Percentiles rank a stretch among this genome's conserved stretches.
Conservation (phyloP, 495 filamentous ascomycete species). For the Hyaloscypha variabilis region DNA sequence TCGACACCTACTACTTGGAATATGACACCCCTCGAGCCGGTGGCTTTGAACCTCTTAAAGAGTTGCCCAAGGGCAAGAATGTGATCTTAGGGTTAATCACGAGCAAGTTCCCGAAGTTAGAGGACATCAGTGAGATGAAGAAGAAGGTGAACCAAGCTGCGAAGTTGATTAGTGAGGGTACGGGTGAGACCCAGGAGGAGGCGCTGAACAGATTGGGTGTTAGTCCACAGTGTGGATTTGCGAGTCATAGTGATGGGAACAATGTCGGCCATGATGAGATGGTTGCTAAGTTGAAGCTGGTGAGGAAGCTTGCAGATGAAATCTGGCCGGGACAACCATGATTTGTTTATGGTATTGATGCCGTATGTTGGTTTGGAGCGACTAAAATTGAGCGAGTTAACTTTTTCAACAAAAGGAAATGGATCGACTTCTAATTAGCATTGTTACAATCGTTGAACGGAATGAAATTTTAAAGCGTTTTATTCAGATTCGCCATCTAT, state of each 20-base stretch:
- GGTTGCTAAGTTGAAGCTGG: conserved; percentile 68
- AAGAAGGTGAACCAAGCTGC: conserved; percentile 53
- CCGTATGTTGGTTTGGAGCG: not conserved
- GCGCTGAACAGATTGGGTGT: conserved; percentile 70
- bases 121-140: conserved; percentile 70
- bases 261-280: conserved; percentile 65
- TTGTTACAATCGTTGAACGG: not conserved
- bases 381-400: not conserved
- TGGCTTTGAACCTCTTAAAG: conserved; percentile 76
- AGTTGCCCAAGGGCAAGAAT: conserved; percentile 71
- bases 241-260: conserved; percentile 70
- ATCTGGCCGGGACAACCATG: conserved; percentile 49
- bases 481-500: too few species aligned
- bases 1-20: conserved; percentile 78
- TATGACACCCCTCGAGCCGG: conserved; percentile 78
- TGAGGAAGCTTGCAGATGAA: conserved; percentile 70
- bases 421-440: not conserved
- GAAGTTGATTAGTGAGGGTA: conserved; percentile 71
- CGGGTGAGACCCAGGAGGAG: conserved; percentile 61
- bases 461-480: too few species aligned
- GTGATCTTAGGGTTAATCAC: conserved; percentile 78
- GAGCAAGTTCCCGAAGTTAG: conserved; percentile 71
- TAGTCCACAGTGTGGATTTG: conserved; percentile 82
- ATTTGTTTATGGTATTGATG: not conserved
- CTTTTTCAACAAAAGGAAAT: not conserved